These are phyloP conservation scores for Aspergillus tanneri DNA, from an alignment of 2,329 filamentous ascomycete species.

Conservation along the genomic window DNA sequence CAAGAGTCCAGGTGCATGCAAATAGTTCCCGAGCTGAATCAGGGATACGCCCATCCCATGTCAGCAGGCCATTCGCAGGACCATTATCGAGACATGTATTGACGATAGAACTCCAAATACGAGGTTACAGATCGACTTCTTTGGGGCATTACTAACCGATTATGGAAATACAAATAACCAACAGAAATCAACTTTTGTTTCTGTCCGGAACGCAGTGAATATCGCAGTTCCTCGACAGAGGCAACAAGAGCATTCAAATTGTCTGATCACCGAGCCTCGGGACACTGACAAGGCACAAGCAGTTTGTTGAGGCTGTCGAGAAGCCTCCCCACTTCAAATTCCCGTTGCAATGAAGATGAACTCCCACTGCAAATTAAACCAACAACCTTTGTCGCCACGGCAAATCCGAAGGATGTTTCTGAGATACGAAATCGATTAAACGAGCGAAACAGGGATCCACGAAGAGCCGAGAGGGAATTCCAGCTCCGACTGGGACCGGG, in stretches of 20 bases:
- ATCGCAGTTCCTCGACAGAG: not conserved
- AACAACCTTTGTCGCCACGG: not conserved
- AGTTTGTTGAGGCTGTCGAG: not conserved
- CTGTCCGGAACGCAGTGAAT: not conserved
- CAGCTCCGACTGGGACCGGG: not conserved
- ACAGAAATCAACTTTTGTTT: not conserved
- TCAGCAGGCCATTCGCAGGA: slow-evolving; percentile 11
- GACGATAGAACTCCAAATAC: slow-evolving; percentile 2
- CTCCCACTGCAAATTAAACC: not conserved
- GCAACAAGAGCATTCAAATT: not conserved
- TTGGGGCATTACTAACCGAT: not conserved
- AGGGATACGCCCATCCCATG: slow-evolving; percentile 15
- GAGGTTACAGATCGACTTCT: not conserved
- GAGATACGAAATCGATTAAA: not conserved
- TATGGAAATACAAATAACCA: not conserved
- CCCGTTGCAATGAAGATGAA: not conserved
- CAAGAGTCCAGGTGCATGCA: not conserved
- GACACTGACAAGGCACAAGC: not conserved
- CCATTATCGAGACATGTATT: slow-evolving; percentile 15
- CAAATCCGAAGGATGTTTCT: not conserved
- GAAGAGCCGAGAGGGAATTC: not conserved
- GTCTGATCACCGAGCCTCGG: not conserved
- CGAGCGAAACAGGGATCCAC: not conserved
- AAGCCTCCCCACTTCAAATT: not conserved
- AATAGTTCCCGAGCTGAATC: slow-evolving; percentile 15